A percentile compares a stretch with the other conserved stretches of the same genome.
Conservation (phyloP, 768 basidiomycete species). For the Serendipita indica region DNA sequence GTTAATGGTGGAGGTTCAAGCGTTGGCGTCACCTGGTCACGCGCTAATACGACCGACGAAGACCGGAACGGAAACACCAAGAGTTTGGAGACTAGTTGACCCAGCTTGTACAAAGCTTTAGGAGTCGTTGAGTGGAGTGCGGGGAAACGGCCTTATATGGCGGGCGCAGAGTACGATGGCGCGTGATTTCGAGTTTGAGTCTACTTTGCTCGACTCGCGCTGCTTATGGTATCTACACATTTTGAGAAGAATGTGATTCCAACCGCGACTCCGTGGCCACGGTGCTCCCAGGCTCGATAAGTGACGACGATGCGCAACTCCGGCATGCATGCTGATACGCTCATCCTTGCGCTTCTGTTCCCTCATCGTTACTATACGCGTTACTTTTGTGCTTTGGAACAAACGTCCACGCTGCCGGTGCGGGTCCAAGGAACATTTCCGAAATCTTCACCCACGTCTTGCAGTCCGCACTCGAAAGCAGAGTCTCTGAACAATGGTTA, state of each 20-base stretch:
- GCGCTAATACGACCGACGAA: not conserved
- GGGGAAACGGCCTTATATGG: no score
- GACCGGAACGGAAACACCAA: not conserved
- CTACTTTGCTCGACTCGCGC: no score
- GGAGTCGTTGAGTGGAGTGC: no score
- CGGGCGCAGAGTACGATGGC: no score
- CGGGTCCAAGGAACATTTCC: conserved; percentile 87
- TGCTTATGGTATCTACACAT: no score
- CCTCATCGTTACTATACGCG: conserved; percentile 41
- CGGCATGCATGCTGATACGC: not conserved
- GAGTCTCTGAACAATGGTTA: conserved; percentile 41
- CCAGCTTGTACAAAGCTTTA: conserved; percentile 2
- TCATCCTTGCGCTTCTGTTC: conserved; percentile 34
- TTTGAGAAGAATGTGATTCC: no score
- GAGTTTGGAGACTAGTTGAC: conserved; percentile 4
- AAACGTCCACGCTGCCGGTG: conserved; percentile 71
- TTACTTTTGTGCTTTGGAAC: conserved; percentile 94
- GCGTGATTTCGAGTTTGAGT: no score
- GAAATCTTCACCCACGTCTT: conserved; percentile 86
- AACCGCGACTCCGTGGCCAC: no score
- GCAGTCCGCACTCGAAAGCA: conserved; percentile 65
- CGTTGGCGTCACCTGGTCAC: not conserved
- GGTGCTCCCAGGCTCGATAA: no score
- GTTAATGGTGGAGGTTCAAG: no score
- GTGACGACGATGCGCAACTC: not conserved